A percentile compares a stretch with the other conserved stretches of the same genome.
These are phyloP conservation scores for Septoria linicola DNA, from an alignment of 2,329 filamentous ascomycete genomes.

Conservation along the genomic window DNA sequence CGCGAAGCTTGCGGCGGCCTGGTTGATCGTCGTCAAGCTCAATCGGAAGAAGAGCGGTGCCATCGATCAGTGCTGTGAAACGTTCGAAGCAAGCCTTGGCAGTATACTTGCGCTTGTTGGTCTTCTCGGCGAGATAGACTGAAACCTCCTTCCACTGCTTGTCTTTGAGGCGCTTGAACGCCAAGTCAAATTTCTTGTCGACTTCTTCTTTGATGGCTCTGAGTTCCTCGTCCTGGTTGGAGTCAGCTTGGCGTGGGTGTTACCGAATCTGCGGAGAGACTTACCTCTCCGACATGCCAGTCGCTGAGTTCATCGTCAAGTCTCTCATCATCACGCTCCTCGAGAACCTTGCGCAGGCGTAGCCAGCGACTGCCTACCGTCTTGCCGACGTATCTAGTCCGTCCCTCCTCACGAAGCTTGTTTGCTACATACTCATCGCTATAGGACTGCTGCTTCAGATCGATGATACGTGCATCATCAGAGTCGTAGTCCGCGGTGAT, in stretches of 20 bases:
- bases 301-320: constrained; percentile 50
- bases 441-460: constrained; percentile 45
- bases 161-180: constrained; percentile 43
- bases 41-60: constrained; percentile 47
- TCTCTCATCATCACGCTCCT: constrained; percentile 45
- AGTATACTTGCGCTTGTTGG: constrained; percentile 43
- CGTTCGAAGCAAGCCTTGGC: constrained; percentile 49
- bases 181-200: constrained; percentile 45
- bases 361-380: constrained; percentile 50
- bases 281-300: constrained; percentile 52
- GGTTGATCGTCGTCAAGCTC: constrained; percentile 45
- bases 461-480: constrained; percentile 49
- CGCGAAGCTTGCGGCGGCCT: constrained; percentile 38
- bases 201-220: constrained; percentile 42
- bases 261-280: constrained; percentile 11
- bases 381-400: constrained; percentile 47
- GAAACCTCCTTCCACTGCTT: constrained; percentile 44
- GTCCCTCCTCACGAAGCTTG: constrained; percentile 44
- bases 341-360: constrained; percentile 46
- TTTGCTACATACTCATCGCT: constrained; percentile 47
- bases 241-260: constrained; percentile 12
- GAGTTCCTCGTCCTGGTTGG: constrained; percentile 46
- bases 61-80: constrained; percentile 42
- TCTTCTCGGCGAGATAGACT: constrained; percentile 42
- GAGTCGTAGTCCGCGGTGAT: constrained; percentile 47